Evolutionary conservation across 306 rosid genomes (phyloP), one percentile per base, ranked within the genome.

Genomic region (Datisca glomerata): DNA sequence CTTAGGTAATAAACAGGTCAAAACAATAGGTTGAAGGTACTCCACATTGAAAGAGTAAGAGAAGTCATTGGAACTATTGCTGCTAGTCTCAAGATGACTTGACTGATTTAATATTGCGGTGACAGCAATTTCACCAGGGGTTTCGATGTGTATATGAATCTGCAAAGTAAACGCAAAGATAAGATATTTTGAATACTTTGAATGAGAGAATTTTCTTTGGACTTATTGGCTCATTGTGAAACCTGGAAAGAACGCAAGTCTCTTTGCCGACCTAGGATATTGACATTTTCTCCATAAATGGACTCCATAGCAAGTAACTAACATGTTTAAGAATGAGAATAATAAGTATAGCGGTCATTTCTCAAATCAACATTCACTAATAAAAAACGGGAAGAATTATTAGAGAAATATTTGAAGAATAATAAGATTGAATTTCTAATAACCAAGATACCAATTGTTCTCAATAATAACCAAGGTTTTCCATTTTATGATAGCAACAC

Each of bases 291-390:
- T 45, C 84, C 94, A 31, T 76, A 81, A 28, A 86, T 86, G 46
- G 94, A 79, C 64, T 86, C 87, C 73, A 82, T 49, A 15, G 68
- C 96, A 24, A 86, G 93, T 51, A 82, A 57, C 96, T 82, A 73
- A 44, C 55, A 28, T 60, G 51, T 57, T 19, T 37, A 3, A 12
- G 22, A 28, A 23, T 11, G 17, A 39, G 17, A 51, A 51, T 24
- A 25, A 25, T 14, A 24, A 18, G 28, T 8, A 10, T 21, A 41
- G 17, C 2, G 41, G 24, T 25, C 12, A 20, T 18, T 31, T 2
- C 25, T 31, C 15, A n/a, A n/a, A n/a, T n/a, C n/a, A n/a, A n/a
- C n/a, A n/a, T n/a, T n/a, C n/a, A n/a, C n/a, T n/a, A n/a, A n/a
- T n/a, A n/a, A n/a, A n/a, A n/a, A n/a, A n/a, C n/a, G n/a, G n/a